Conservation (phyloP, 2,329 filamentous ascomycete genomes). For the Metarhizium brunneum region DNA sequence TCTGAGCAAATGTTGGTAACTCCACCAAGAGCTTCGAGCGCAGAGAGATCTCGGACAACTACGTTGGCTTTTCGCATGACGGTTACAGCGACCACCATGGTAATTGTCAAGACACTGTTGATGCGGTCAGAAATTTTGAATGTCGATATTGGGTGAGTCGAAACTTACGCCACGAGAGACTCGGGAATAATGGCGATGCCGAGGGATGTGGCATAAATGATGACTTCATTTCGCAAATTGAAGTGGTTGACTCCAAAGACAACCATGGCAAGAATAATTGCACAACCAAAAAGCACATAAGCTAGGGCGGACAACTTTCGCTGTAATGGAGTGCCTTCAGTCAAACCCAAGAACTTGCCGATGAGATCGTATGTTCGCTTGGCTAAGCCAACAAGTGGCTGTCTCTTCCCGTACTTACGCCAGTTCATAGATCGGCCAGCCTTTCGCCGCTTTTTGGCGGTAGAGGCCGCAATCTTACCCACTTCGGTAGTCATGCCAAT, state of each 20-base stretch:
- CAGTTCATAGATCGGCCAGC: conserved; percentile 44
- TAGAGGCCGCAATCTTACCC: conserved; percentile 56
- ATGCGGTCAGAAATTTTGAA: conserved; percentile 8
- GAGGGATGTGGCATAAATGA: conserved; percentile 49
- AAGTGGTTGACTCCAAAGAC: conserved; percentile 51
- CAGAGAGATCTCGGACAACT: conserved; percentile 55
- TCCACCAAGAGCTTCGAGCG: conserved; percentile 59
- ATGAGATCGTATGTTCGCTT: conserved; percentile 39
- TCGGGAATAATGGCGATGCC: conserved; percentile 56
- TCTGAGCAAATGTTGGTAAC: conserved; percentile 68
- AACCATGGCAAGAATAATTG: conserved; percentile 46
- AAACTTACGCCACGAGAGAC: conserved; percentile 50
- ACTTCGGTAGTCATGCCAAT: conserved; percentile 67
- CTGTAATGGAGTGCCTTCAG: conserved; percentile 67
- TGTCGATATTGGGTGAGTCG: not conserved
- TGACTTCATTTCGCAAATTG: conserved; percentile 39
- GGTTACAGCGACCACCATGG: conserved; percentile 57
- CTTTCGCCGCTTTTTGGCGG: conserved; percentile 44
- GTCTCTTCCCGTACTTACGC: conserved; percentile 42
- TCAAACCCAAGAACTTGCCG: conserved; percentile 51
- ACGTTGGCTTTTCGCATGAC: conserved; percentile 57
- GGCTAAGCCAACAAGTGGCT: conserved; percentile 35
- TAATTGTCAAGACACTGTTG: conserved; percentile 53
- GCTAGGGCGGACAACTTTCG: conserved; percentile 70
- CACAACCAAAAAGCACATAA: conserved; percentile 65